These are phyloP conservation scores for Paramecium caudatum DNA, from an alignment of 73 alveolate genomes.

Conservation along the genomic window DNA sequence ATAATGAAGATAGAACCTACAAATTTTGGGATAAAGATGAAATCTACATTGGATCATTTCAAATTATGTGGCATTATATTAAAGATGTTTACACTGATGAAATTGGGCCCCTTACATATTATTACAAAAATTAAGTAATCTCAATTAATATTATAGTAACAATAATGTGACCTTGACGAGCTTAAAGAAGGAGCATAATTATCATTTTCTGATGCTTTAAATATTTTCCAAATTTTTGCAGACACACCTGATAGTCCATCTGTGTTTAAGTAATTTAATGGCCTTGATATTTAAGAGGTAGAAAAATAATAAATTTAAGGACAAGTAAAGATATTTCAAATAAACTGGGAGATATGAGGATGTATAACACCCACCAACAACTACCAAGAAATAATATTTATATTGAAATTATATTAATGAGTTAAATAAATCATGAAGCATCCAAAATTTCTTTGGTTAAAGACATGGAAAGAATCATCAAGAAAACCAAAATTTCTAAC, in stretches of 20 bases:
- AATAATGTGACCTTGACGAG: neutral
- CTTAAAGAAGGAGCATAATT: neutral
- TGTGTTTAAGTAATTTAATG: neutral
- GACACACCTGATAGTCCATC: neutral
- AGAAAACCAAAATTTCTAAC: constrained; percentile 39
- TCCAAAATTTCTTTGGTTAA: neutral
- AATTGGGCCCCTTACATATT: neutral
- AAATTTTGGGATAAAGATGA: constrained; percentile 52
- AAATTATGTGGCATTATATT: constrained; percentile 37
- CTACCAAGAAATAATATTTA: neutral
- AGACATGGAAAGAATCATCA: constrained; percentile 51
- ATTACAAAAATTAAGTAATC: neutral
- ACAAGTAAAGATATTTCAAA: neutral
- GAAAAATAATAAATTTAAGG: neutral
- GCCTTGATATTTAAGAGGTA: neutral
- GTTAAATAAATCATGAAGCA: too few relatives aligned
- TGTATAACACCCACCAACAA: too few relatives aligned
- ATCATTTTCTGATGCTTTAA: neutral
- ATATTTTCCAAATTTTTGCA: neutral
- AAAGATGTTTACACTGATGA: neutral
- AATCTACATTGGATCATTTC: neutral
- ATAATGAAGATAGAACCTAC: neutral
- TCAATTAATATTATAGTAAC: too few relatives aligned
- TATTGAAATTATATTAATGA: too few relatives aligned
- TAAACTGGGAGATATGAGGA: neutral